Percentiles rank a stretch among this genome's conserved stretches.
phyloP scores from a whole-genome alignment of 208 protist species.

The Acanthamoeba royreba region DNA sequence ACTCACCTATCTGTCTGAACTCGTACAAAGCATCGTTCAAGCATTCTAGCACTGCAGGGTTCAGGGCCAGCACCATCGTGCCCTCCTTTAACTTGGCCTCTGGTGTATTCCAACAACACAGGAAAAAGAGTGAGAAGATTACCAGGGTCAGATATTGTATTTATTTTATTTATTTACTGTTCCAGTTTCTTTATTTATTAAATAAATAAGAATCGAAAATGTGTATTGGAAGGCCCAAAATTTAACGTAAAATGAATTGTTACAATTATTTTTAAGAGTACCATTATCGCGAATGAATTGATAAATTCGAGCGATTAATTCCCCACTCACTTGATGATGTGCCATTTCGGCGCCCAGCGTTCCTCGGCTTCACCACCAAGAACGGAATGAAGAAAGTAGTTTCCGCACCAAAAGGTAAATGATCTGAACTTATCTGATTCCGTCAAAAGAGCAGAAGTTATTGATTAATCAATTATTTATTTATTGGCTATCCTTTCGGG shows the following conservation, averaged over 20 bases:
- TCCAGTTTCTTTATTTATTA: background rate
- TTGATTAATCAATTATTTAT: too few relatives aligned
- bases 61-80: background rate
- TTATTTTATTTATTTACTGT: background rate
- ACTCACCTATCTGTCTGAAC: background rate
- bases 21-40: constrained; percentile 2
- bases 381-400: too few relatives aligned
- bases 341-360: too few relatives aligned
- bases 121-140: background rate
- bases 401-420: too few relatives aligned
- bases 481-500: too few relatives aligned
- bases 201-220: too few relatives aligned
- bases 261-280: background rate
- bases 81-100: background rate
- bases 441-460: too few relatives aligned
- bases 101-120: background rate
- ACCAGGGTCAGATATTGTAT: too few relatives aligned
- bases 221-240: too few relatives aligned
- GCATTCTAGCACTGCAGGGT: background rate
- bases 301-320: background rate
- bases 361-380: too few relatives aligned
- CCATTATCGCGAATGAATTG: background rate
- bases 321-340: background rate
- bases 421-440: too few relatives aligned
- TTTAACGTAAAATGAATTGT: too few relatives aligned